Percentiles rank a stretch among this genome's conserved stretches.
Conservation (phyloP, 345 rosid species). For the Atalantia buxifolia region DNA sequence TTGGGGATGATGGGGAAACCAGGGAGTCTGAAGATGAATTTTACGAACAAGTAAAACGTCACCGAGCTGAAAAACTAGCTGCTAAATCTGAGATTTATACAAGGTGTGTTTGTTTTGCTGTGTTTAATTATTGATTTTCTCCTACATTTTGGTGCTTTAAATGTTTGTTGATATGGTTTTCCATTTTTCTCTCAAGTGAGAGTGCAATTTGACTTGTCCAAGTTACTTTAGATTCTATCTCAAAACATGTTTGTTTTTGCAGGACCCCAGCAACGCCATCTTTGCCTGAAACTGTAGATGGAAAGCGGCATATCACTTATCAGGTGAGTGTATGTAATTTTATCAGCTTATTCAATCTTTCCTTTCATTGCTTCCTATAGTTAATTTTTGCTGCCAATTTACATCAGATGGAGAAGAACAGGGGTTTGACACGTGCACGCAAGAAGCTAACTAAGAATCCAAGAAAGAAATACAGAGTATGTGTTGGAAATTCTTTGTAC, state of each 20-base stretch:
- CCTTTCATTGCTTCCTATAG: background rate
- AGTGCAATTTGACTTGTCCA: background rate
- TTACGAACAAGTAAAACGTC: constrained; percentile 53
- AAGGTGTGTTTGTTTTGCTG: constrained; percentile 36
- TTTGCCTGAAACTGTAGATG: constrained; percentile 60
- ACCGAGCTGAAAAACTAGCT: constrained; percentile 58
- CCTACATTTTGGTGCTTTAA: background rate
- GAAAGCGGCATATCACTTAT: constrained; percentile 50
- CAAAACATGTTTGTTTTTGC: constrained; percentile 6
- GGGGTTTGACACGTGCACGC: constrained; percentile 66
- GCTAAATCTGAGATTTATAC: constrained; percentile 62
- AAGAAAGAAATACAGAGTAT: constrained; percentile 79
- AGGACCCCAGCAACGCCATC: constrained; percentile 36
- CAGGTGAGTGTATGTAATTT: constrained; percentile 40
- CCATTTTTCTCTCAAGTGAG: background rate
- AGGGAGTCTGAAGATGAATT: constrained; percentile 61
- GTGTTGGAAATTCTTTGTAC: background rate
- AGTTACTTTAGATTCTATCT: background rate
- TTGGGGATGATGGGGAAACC: constrained; percentile 8
- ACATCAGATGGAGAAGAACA: constrained; percentile 57
- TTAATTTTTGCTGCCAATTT: background rate
- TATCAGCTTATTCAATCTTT: background rate
- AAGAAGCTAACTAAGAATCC: constrained; percentile 70
- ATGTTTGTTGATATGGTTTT: background rate
- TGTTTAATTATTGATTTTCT: background rate